Evolutionary conservation across 495 filamentous ascomycete species (phyloP).

Genomic region (Annulohypoxylon stygium): DNA sequence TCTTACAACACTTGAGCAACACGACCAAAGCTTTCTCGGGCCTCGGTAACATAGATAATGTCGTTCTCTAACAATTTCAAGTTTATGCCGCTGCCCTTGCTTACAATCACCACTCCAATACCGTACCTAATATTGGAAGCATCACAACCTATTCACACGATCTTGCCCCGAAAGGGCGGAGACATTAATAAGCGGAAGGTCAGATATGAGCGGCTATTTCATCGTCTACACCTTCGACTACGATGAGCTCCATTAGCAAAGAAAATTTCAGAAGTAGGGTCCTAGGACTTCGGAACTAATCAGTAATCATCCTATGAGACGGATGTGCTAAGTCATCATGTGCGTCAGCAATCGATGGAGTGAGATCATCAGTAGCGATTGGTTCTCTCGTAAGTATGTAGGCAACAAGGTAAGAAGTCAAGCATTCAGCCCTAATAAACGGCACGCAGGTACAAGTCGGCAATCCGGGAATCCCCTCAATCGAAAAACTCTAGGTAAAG

Average conservation of each 20-base stretch:
- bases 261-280: not conserved
- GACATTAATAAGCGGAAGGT: not conserved
- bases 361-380: conserved; percentile 11
- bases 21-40: not conserved
- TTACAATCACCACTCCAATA: not conserved
- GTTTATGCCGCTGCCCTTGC: not conserved
- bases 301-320: not conserved
- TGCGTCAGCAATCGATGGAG: not conserved
- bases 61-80: not conserved
- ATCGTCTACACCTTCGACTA: not conserved
- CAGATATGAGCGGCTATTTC: conserved; percentile 5
- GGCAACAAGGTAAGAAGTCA: not conserved
- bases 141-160: not conserved
- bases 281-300: not conserved
- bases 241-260: not conserved
- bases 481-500: not conserved
- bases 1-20: not conserved
- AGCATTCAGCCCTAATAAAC: not conserved
- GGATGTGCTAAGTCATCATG: conserved; percentile 1
- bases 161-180: not conserved
- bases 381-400: not conserved
- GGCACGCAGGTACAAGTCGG: conserved; percentile 28
- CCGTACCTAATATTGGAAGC: not conserved
- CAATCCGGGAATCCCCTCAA: conserved; percentile 12
- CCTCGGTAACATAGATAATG: not conserved